phyloP scores from a whole-genome alignment of 371 early-diverging fungal species.

The Sporodiniella umbellata region DNA sequence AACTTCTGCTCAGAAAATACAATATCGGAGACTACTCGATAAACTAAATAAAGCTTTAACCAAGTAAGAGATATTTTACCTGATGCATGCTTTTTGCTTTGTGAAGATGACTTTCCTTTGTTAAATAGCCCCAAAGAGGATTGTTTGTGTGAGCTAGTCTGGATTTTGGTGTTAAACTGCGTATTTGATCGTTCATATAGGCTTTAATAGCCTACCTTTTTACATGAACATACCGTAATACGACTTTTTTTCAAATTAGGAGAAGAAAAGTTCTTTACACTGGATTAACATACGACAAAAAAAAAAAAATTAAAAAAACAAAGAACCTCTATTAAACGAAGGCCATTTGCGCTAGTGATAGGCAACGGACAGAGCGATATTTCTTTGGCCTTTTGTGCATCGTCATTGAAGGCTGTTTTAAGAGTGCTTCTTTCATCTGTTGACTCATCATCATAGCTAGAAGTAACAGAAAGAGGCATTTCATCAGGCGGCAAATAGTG shows the following conservation, averaged over 20 bases:
- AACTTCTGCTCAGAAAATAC: conserved; percentile 24
- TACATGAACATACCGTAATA: conserved; percentile 19
- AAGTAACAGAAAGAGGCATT: background rate
- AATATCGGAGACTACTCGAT: conserved; percentile 7
- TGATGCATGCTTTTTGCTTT: conserved; percentile 9
- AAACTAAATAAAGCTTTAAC: background rate
- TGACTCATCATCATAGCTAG: background rate
- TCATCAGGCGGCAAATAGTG: conserved; percentile 6
- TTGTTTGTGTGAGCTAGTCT: background rate
- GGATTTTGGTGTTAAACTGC: background rate
- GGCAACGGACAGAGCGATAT: background rate
- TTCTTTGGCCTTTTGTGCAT: background rate
- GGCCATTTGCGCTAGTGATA: conserved; percentile 4
- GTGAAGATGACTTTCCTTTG: conserved; percentile 34
- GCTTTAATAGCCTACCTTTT: no score
- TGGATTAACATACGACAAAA: no score
- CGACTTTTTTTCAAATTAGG: conserved; percentile 26
- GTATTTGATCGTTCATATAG: background rate
- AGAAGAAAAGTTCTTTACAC: conserved; percentile 36
- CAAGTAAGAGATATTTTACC: background rate
- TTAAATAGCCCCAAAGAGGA: conserved; percentile 25
- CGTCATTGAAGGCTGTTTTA: conserved; percentile 7
- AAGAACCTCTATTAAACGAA: conserved; percentile 20
- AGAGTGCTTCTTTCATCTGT: background rate
- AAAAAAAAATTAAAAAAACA: background rate